phyloP scores from a whole-genome alignment of 805 yeast genomes.

The Ogataea nitratoaversa region DNA sequence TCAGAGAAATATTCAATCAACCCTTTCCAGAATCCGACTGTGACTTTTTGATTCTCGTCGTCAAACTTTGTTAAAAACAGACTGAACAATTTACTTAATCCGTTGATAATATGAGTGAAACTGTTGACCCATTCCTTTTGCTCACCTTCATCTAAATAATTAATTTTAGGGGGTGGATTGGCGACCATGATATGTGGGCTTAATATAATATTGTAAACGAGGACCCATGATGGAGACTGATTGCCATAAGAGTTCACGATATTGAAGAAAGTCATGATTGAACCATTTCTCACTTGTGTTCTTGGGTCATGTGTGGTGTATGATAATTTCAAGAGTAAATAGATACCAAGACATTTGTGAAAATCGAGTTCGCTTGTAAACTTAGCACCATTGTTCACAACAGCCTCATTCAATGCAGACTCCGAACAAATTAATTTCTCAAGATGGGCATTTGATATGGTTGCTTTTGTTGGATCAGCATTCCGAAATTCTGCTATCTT shows the following conservation, averaged over 20 bases:
- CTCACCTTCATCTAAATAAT: slow-evolving; percentile 1
- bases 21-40: slow-evolving; percentile 48
- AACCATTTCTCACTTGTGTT: slow-evolving; percentile 82
- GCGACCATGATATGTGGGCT: slow-evolving; percentile 40
- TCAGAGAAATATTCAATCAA: slow-evolving; percentile 46
- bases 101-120: slow-evolving; percentile 54
- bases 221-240: slow-evolving; percentile 58
- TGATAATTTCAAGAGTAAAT: slow-evolving; percentile 58
- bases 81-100: slow-evolving; percentile 58
- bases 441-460: slow-evolving; percentile 6
- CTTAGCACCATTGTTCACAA: slow-evolving; percentile 6
- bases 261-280: slow-evolving; percentile 83
- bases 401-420: slow-evolving; percentile 15
- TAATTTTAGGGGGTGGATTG: slow-evolving; percentile 10
- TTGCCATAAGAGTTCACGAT: slow-evolving; percentile 70
- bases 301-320: slow-evolving; percentile 60
- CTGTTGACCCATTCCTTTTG: slow-evolving; percentile 55
- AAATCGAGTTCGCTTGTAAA: slow-evolving; percentile 21
- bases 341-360: slow-evolving; percentile 53
- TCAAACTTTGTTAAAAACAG: slow-evolving; percentile 42
- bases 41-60: slow-evolving; percentile 13
- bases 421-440: slow-evolving; percentile 19
- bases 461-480: neutral
- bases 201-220: slow-evolving; percentile 62
- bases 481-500: slow-evolving; percentile 17